Evolutionary conservation across 2,329 filamentous ascomycete genomes (phyloP).

Genomic region (Sphaerulina musiva): DNA sequence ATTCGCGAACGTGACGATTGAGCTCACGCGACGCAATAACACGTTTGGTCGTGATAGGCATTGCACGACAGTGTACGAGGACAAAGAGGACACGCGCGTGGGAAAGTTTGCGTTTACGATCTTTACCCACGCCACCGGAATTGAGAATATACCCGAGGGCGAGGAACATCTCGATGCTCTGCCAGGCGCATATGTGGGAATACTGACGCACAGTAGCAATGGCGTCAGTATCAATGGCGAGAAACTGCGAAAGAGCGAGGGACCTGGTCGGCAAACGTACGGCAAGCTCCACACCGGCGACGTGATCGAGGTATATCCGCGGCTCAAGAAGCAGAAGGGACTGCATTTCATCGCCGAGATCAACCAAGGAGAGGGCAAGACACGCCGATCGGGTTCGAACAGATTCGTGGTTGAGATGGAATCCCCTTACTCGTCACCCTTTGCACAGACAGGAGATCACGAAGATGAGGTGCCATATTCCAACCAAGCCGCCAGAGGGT

Average conservation of each 20-base stretch:
- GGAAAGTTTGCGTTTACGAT: constrained; percentile 78
- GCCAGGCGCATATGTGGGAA: constrained; percentile 57
- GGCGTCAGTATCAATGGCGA: constrained; percentile 73
- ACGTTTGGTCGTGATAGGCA: constrained; percentile 68
- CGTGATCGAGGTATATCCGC: constrained; percentile 63
- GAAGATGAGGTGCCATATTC: not conserved
- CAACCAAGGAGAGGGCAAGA: constrained; percentile 11
- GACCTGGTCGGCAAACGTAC: constrained; percentile 49
- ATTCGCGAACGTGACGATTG: constrained; percentile 56
- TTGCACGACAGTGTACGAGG: constrained; percentile 62
- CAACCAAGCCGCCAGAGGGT: constrained; percentile 1
- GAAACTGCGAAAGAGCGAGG: constrained; percentile 53
- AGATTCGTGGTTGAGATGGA: constrained; percentile 16
- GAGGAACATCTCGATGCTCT: constrained; percentile 51
- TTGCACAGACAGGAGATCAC: not conserved
- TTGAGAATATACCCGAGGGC: constrained; percentile 49
- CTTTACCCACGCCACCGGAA: constrained; percentile 63
- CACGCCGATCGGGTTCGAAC: constrained; percentile 5
- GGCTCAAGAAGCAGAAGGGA: constrained; percentile 2
- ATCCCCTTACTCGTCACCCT: constrained; percentile 4
- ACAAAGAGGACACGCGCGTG: constrained; percentile 60
- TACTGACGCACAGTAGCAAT: constrained; percentile 70
- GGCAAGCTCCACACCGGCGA: constrained; percentile 72
- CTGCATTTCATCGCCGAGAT: constrained; percentile 14
- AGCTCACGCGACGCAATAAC: constrained; percentile 59